These are phyloP conservation scores for Colletotrichum sp. DNA, from an alignment of 2,329 filamentous ascomycete genomes.

Conservation along the genomic window DNA sequence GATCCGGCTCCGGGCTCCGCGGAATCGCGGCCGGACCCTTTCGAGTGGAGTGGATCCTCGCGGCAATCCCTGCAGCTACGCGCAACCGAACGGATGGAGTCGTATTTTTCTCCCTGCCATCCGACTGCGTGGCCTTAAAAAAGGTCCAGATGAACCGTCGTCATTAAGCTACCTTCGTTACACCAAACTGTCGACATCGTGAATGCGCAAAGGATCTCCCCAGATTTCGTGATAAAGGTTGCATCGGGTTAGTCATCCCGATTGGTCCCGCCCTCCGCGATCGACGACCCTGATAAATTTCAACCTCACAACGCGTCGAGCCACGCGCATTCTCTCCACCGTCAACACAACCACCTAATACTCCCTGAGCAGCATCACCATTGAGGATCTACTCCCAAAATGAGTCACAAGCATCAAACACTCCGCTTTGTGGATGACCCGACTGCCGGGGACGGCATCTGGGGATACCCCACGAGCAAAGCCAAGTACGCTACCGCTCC, in stretches of 20 bases:
- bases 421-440: constrained; percentile 39
- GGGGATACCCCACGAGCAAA: constrained; percentile 43
- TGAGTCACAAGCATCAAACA: constrained; percentile 37
- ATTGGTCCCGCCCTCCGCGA: not conserved
- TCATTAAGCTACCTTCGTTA: not conserved
- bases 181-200: not conserved
- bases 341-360: not conserved
- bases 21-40: not conserved
- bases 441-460: constrained; percentile 36
- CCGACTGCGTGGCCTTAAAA: not conserved
- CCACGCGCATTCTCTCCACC: not conserved
- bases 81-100: not conserved
- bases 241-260: not conserved
- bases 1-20: not conserved
- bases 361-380: not conserved
- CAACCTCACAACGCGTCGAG: not conserved
- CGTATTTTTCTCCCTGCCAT: not conserved
- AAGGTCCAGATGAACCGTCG: not conserved
- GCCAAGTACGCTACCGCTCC: constrained; percentile 37
- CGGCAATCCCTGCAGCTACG: not conserved
- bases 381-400: not conserved
- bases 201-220: not conserved
- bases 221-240: not conserved
- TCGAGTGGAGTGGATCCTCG: not conserved
- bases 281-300: not conserved